phyloP scores from a whole-genome alignment of 176 grass and related monocot species.

The Triticum dicoccoides region DNA sequence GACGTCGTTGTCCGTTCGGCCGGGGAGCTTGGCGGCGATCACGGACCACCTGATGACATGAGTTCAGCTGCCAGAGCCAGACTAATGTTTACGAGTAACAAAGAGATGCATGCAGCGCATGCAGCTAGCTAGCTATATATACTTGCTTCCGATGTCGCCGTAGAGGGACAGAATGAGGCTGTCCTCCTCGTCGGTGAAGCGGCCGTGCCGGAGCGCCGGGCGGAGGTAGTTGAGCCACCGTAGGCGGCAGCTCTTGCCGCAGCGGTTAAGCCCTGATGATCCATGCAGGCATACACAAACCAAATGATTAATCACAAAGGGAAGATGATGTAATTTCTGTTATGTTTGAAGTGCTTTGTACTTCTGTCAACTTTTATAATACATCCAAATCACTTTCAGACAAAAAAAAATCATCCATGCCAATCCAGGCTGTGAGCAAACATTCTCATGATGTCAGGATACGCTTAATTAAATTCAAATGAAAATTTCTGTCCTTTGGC shows the following conservation, averaged over 20 bases:
- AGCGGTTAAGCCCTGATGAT: conserved; percentile 41
- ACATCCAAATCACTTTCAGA: no score
- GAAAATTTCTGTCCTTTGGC: no score
- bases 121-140: no score
- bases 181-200: conserved; percentile 51
- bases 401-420: no score
- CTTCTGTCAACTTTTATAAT: no score
- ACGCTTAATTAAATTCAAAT: no score
- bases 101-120: not conserved
- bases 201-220: conserved; percentile 51
- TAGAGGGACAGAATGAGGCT: conserved; percentile 48
- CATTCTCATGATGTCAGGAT: no score
- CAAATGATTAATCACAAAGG: no score
- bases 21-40: conserved; percentile 70
- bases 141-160: conserved; percentile 48
- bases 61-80: not conserved
- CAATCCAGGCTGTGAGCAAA: no score
- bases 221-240: conserved; percentile 61
- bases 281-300: no score
- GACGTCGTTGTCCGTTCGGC: conserved; percentile 85
- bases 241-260: conserved; percentile 60
- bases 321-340: no score
- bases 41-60: conserved; percentile 61
- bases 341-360: no score
- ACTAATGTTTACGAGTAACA: not conserved